A percentile compares a stretch with the other conserved stretches of the same genome.
phyloP scores from a whole-genome alignment of 371 early-diverging fungal genomes.

The Smittium mucronatum region DNA sequence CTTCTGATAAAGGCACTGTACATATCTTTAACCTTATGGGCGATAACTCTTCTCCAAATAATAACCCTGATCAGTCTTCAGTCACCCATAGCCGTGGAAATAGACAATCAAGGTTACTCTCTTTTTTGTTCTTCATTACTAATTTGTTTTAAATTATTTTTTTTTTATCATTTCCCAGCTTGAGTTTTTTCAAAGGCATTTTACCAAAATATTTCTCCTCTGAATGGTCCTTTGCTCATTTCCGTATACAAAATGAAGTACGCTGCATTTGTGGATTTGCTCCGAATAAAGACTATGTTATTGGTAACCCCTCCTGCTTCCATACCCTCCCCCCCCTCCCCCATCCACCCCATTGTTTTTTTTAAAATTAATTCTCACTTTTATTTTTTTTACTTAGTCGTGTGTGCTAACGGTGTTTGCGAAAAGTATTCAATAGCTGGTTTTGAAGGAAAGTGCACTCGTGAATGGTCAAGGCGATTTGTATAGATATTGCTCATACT shows the following conservation, averaged over 20 bases:
- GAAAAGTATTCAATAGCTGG: constrained; percentile 73
- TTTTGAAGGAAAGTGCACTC: constrained; percentile 43
- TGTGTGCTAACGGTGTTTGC: constrained; percentile 75
- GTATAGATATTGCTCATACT: constrained; percentile 17
- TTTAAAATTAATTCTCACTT: too few species aligned
- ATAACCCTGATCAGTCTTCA: constrained; percentile 29
- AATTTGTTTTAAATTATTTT: neutral
- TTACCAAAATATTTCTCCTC: constrained; percentile 88
- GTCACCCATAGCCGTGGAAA: constrained; percentile 12
- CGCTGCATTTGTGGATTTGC: constrained; percentile 73
- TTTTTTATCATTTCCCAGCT: constrained; percentile 36
- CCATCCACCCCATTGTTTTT: too few species aligned
- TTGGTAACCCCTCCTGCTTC: too few species aligned
- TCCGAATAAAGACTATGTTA: constrained; percentile 45
- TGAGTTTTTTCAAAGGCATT: constrained; percentile 80
- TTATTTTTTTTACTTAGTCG: too few species aligned
- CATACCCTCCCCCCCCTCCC: too few species aligned
- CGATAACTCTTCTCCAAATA: constrained; percentile 18
- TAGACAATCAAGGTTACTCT: constrained; percentile 8
- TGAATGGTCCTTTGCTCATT: constrained; percentile 88
- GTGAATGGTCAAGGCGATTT: constrained; percentile 35
- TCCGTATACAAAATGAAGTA: constrained; percentile 59
- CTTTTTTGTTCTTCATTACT: constrained; percentile 4
- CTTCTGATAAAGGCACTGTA: constrained; percentile 86
- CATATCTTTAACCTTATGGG: constrained; percentile 81